Conservation (phyloP, 495 filamentous ascomycete genomes). For the Aspergillus ostianus region DNA sequence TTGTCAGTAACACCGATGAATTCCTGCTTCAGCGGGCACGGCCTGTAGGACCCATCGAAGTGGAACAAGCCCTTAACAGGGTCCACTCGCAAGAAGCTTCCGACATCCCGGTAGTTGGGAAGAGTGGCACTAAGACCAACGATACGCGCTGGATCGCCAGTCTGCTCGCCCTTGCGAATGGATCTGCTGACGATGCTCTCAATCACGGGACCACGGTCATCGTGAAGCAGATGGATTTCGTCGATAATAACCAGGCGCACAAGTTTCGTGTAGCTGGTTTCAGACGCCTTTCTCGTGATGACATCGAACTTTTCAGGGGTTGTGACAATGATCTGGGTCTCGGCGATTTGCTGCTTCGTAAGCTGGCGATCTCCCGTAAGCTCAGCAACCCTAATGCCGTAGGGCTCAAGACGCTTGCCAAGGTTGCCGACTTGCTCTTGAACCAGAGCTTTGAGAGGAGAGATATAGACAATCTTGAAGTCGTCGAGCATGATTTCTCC, state of each 20-base stretch:
- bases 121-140: slow-evolving; percentile 93
- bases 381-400: slow-evolving; percentile 89
- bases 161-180: slow-evolving; percentile 88
- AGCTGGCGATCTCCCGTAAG: slow-evolving; percentile 96
- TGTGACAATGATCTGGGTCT: slow-evolving; percentile 98
- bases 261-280: slow-evolving; percentile 94
- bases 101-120: slow-evolving; percentile 96
- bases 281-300: slow-evolving; percentile 96
- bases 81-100: slow-evolving; percentile 91
- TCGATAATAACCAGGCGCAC: slow-evolving; percentile 95
- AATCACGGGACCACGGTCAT: slow-evolving; percentile 94
- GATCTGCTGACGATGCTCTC: slow-evolving; percentile 97
- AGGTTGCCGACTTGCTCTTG: slow-evolving; percentile 98
- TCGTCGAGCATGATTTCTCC: slow-evolving; percentile 91
- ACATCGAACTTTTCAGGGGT: slow-evolving; percentile 99
- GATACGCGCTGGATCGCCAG: slow-evolving; percentile 84
- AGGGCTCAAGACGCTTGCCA: slow-evolving; percentile 83
- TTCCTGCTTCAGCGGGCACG: slow-evolving; percentile 91
- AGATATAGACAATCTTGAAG: slow-evolving; percentile 97
- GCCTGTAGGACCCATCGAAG: slow-evolving; percentile 92
- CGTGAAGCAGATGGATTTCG: slow-evolving; percentile 96
- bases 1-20: slow-evolving; percentile 98
- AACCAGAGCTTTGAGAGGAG: slow-evolving; percentile 89
- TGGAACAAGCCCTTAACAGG: slow-evolving; percentile 84
- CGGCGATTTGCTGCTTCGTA: slow-evolving; percentile 96